Base-by-base conservation (phyloP, 1,139 yeast species). In the Petasospora fabianii region DNA sequence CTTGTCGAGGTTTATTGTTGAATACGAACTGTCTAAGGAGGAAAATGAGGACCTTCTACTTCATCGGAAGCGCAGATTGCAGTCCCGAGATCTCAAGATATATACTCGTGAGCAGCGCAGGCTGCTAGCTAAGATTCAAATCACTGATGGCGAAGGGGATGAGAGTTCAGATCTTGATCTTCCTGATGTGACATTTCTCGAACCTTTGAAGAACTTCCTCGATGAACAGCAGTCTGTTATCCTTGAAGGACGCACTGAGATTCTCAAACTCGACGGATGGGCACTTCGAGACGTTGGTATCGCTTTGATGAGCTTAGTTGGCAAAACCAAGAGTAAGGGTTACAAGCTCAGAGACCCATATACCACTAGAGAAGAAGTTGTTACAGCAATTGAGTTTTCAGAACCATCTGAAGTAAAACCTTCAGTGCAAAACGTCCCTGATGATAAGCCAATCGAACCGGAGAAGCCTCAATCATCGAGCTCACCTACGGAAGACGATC, bases 1-100 rank as follows among this genome's bases (percentile, higher is more conserved):
- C 39, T 60, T 86, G 14, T 75, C 84, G 0, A 63, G 92, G 35
- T 71, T 71, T 38, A 68, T 83, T 0, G 58, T 84, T 32, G 97
- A 90, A 54, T 77, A 78, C 49, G 76, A 78, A 34, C 48, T 77
- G 9, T 66, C 73, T 11, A 70, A 73, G 21, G 62, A 62, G 4
- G 64, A 61, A 4, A 78, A 73, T 39, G 71, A 74, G 35, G 74
- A 73, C 7, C 69, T 69, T 16, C 51, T 73, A 1, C 41, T 67
- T 6, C 74, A 77, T 7, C 26, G 30, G 15, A 15, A 29, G 12
- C 24, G 22, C 5, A 35, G 59, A 58, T 27, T 10, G 15, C 22
- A 18, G 14, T 41, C 49, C 2, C 32, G 41, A 3, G 41, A 35
- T 5, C 37, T 40, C 24, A 27, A 15, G 10, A 21, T 30, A 1